phyloP scores from a whole-genome alignment of 257 asterid genomes.

The Craterostigma plantagineum region DNA sequence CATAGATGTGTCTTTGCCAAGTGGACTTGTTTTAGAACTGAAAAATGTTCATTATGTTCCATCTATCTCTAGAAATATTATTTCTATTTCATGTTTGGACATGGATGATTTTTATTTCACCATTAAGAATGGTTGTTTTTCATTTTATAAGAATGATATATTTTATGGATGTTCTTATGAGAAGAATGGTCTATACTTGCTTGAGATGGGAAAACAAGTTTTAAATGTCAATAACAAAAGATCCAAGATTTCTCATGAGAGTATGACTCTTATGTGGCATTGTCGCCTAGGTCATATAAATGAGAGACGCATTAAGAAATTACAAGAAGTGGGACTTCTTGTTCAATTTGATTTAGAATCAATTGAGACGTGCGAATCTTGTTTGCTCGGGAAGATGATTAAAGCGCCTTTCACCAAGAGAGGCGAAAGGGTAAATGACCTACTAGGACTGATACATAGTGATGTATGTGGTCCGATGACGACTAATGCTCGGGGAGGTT shows the following conservation, averaged over 20 bases:
- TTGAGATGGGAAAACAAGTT: background rate
- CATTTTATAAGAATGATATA: too few species aligned
- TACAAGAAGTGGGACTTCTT: background rate
- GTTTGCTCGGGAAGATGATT: background rate
- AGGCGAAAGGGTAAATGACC: background rate
- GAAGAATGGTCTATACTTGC: too few species aligned
- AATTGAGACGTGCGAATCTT: background rate
- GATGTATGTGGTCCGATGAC: background rate
- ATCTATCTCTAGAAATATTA: background rate
- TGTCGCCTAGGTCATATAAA: slow-evolving; percentile 1
- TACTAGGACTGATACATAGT: background rate
- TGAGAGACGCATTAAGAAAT: slow-evolving; percentile 4
- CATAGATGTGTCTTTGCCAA: background rate
- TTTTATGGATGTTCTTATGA: background rate
- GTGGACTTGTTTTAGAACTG: background rate
- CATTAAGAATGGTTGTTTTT: too few species aligned
- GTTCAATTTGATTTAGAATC: slow-evolving; percentile 2
- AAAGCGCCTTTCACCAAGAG: background rate
- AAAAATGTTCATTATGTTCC: slow-evolving; percentile 1
- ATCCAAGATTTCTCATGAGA: background rate
- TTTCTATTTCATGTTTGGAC: slow-evolving; percentile 3
- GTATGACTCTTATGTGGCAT: slow-evolving; percentile 1
- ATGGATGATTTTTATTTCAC: background rate
- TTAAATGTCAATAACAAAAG: background rate
- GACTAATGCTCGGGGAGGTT: background rate